A percentile compares a stretch with the other conserved stretches of the same genome.
phyloP scores from a whole-genome alignment of 75 land plant genomes.

The Ceratopteris richardii region DNA sequence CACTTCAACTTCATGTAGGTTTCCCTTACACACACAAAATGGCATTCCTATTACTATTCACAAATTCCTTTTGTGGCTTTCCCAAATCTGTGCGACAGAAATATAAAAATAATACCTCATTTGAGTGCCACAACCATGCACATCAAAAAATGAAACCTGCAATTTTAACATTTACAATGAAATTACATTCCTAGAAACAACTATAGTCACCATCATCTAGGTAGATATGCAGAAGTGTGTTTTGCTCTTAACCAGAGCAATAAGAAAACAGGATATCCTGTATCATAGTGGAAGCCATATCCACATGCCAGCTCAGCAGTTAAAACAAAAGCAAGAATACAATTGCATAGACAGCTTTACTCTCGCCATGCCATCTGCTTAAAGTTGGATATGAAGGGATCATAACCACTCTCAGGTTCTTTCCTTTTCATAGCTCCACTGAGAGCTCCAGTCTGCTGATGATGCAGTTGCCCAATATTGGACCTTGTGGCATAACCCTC shows the following conservation, averaged over 20 bases:
- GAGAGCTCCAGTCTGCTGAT: not conserved
- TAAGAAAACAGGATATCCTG: not conserved
- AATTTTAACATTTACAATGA: constrained; percentile 5
- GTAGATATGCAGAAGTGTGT: not conserved
- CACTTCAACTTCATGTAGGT: no score
- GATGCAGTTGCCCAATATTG: constrained; percentile 5
- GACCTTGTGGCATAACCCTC: constrained; percentile 17
- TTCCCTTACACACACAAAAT: no score
- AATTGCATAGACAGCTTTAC: not conserved
- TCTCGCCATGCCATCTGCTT: constrained; percentile 11
- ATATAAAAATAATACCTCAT: no score
- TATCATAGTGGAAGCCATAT: no score
- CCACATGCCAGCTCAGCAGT: not conserved
- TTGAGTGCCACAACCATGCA: no score
- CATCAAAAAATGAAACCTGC: not conserved
- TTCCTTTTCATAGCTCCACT: constrained; percentile 12
- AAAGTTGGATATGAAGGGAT: constrained; percentile 6
- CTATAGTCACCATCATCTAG: not conserved
- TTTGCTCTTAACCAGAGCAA: not conserved
- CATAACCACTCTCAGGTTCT: constrained; percentile 20
- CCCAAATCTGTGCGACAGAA: no score
- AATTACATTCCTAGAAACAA: not conserved
- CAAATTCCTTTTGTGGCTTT: no score
- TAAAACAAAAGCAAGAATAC: not conserved
- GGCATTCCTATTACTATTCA: no score